Evolutionary conservation across 805 yeast species (phyloP), one percentile per base, ranked within the genome.

Genomic region (Alloascoidea hylecoeti): DNA sequence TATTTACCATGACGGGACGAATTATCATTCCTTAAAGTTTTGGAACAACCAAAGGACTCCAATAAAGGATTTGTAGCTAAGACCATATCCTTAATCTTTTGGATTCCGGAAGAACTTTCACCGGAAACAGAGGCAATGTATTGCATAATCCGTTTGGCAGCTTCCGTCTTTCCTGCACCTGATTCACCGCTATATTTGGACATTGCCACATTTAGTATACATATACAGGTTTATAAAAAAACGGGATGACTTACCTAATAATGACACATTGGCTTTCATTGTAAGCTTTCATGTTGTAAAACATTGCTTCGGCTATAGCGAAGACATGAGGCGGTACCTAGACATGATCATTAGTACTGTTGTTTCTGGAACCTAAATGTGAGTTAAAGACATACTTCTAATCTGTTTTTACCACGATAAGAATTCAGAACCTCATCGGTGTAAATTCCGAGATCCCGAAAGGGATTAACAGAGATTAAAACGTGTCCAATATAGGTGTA

Each of bases 181-280:
- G 95, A 83, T 57, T 89, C 97, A 41, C 97, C 97, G 2, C 95
- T 83, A n/a, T n/a, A n/a, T n/a, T n/a, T n/a, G n/a, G n/a, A n/a
- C n/a, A n/a, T n/a, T n/a, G n/a, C n/a, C n/a, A n/a, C n/a, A n/a
- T n/a, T n/a, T n/a, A 23, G 30, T 23, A n/a, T 23, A 23, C 9
- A 23, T 23, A n/a, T 23, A 23, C 9, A 23, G n/a, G 30, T 23
- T 23, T n/a, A 5, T 4, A 37, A 6, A 33, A 33, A 5, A 14
- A 28, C 14, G 5, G n/a, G n/a, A n/a, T n/a, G n/a, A 30, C 46
- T 18, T 37, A 46, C 49, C 49, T 47, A 47, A 92, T 92, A 49
- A 92, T 92, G 16, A 92, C 97, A 69, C 97, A 89, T 57, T 92
- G 98, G 53, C 77, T 85, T 50, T 92, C 97, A 42, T 81, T 75